These are phyloP conservation scores for Tolypocladium tundrense DNA, from an alignment of 2,329 filamentous ascomycete species.

Conservation along the genomic window DNA sequence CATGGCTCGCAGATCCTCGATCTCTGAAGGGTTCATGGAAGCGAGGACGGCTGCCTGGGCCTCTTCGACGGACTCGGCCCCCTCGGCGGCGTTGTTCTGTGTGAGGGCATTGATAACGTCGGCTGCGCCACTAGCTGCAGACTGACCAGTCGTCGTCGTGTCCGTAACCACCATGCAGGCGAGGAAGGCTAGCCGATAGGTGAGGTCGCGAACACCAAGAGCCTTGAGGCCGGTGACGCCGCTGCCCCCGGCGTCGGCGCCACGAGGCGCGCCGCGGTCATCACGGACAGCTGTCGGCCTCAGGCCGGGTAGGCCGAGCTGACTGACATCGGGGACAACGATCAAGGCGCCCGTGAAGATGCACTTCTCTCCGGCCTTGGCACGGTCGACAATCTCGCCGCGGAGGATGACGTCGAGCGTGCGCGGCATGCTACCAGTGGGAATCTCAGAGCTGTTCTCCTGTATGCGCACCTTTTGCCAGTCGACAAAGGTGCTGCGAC, in stretches of 20 bases:
- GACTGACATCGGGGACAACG: conserved; percentile 92
- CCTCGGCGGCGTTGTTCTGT: conserved; percentile 48
- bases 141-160: conserved; percentile 66
- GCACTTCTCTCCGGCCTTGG: conserved; percentile 96
- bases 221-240: conserved; percentile 85
- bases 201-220: conserved; percentile 87
- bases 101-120: conserved; percentile 83
- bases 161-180: conserved; percentile 94
- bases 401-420: conserved; percentile 96
- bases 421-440: conserved; percentile 94
- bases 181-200: conserved; percentile 92
- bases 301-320: conserved; percentile 80
- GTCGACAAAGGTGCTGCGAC: conserved; percentile 94
- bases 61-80: conserved; percentile 63
- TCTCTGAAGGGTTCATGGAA: conserved; percentile 76
- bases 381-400: conserved; percentile 93
- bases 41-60: conserved; percentile 81
- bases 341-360: conserved; percentile 95
- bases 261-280: conserved; percentile 60
- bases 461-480: conserved; percentile 99
- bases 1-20: conserved; percentile 84
- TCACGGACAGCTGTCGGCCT: conserved; percentile 77
- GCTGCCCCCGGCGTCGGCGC: conserved; percentile 69
- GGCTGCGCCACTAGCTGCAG: conserved; percentile 50
- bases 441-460: conserved; percentile 96